Evolutionary conservation across 345 rosid species (phyloP), one percentile per base, ranked within the genome.

Genomic region (Geranium brycei): DNA sequence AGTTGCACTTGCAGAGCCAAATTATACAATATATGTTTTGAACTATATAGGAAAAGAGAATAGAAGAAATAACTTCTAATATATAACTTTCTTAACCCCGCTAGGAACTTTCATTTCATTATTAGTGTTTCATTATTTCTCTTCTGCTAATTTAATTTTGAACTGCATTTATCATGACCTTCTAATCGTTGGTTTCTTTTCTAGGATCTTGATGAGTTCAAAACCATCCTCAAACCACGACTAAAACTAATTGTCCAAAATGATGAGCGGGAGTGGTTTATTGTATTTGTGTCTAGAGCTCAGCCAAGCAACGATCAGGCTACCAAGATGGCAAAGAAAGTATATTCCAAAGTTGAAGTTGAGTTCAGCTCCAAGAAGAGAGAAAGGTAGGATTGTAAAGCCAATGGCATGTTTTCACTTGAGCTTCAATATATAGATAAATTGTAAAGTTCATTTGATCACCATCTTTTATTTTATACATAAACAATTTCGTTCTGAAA

Each of bases 141-240:
- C 11, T 47, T 47, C 7, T 8, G 53, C 14, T 47, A 13, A 11
- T 47, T 47, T 47, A 47, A 47, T 8, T 13, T 47, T 47, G 12
- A 2, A 47, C 10, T 47, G 47, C 69, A 62, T 40, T 64, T 69
- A 19, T 75, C 51, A 6, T 62, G 2, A 63, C 57, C 51, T 55
- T 19, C 15, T 32, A 4, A 66, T 17, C 14, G 18, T 47, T 51
- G 31, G 30, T 60, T 59, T 19, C 62, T 51, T 30, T 51, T 70
- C 62, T 82, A 93, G 99, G 97, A 90, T 82, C 96, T 87, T 80
- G 99, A 90, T 62, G 99, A 93, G 84, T 87, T 88, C 79, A 90
- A 84, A 78, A 85, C 84, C 77, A 93, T 93, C 70, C 91, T 93
- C 69, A 90, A 85, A 71, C 99, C 99, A 14, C 95, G 95, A 56